Conservation (phyloP, 257 asterid genomes). For the Petrea volubilis region DNA sequence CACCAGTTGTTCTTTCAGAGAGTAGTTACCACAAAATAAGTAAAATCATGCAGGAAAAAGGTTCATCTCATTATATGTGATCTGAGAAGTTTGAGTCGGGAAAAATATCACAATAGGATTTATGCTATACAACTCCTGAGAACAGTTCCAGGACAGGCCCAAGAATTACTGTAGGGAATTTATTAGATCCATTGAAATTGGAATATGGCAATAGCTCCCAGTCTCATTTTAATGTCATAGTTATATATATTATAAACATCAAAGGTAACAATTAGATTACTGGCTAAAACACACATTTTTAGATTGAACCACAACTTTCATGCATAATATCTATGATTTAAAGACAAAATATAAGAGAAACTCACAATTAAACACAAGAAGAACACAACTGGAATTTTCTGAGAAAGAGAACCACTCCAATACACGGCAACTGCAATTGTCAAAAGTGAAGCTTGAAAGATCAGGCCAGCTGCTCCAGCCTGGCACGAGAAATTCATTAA, state of each 20-base stretch:
- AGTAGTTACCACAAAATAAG: background rate
- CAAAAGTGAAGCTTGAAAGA: constrained; percentile 86
- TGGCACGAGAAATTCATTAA: constrained; percentile 36
- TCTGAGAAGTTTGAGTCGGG: background rate
- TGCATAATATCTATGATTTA: constrained; percentile 6
- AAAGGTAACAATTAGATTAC: background rate
- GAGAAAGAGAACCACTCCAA: constrained; percentile 77
- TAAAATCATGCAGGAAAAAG: background rate
- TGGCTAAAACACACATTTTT: background rate
- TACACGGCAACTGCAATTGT: constrained; percentile 78
- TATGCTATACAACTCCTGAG: too few relatives aligned
- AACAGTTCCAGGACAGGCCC: background rate
- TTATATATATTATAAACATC: too few relatives aligned
- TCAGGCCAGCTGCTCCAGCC: constrained; percentile 98
- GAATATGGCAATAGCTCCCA: too few relatives aligned
- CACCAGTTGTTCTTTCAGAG: background rate
- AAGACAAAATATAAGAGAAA: constrained; percentile 21
- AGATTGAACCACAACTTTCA: constrained; percentile 8
- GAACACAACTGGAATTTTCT: constrained; percentile 58
- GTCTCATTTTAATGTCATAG: too few relatives aligned
- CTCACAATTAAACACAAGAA: constrained; percentile 88
- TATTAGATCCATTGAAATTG: too few relatives aligned
- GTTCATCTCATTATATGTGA: background rate
- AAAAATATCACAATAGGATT: background rate
- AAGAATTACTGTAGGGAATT: background rate